A percentile compares a stretch with the other conserved stretches of the same genome.
Evolutionary conservation across 2,329 filamentous ascomycete species (phyloP).

Genomic region (Trichoderma oligosporum): DNA sequence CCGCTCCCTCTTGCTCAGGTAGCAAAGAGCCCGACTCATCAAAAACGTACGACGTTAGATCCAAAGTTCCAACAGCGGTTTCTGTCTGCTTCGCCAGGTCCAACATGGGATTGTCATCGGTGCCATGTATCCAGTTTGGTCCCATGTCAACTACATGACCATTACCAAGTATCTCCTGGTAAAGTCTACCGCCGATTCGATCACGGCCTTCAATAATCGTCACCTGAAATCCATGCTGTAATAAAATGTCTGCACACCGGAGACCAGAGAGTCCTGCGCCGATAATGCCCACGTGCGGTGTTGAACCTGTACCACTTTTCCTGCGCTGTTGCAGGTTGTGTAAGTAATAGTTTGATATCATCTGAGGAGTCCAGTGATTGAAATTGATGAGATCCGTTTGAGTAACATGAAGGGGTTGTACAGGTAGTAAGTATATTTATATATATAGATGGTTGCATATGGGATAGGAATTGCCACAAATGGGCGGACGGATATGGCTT

Average conservation of each 20-base stretch:
- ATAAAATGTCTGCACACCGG: conserved; percentile 65
- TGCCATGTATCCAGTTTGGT: conserved; percentile 80
- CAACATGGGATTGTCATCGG: conserved; percentile 64
- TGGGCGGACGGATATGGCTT: neutral
- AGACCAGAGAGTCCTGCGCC: conserved; percentile 68
- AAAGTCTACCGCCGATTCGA: conserved; percentile 62
- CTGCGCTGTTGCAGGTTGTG: conserved; percentile 9
- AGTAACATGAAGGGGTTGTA: neutral
- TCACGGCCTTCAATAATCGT: conserved; percentile 66
- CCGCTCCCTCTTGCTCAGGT: conserved; percentile 42
- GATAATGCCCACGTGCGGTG: conserved; percentile 60
- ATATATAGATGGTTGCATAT: neutral
- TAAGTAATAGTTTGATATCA: conserved; percentile 4
- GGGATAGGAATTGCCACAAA: neutral
- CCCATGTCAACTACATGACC: conserved; percentile 55
- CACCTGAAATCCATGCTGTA: conserved; percentile 62
- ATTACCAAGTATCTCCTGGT: conserved; percentile 48
- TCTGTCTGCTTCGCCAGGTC: conserved; percentile 61
- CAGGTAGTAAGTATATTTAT: neutral
- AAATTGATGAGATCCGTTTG: neutral
- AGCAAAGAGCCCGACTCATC: conserved; percentile 54
- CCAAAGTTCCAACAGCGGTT: conserved; percentile 47
- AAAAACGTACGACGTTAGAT: conserved; percentile 53
- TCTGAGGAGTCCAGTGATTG: neutral
- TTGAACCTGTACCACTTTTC: conserved; percentile 22